A percentile compares a stretch with the other conserved stretches of the same genome.
Conservation (phyloP, 2,329 filamentous ascomycete species). For the Sphaceloma murrayae region DNA sequence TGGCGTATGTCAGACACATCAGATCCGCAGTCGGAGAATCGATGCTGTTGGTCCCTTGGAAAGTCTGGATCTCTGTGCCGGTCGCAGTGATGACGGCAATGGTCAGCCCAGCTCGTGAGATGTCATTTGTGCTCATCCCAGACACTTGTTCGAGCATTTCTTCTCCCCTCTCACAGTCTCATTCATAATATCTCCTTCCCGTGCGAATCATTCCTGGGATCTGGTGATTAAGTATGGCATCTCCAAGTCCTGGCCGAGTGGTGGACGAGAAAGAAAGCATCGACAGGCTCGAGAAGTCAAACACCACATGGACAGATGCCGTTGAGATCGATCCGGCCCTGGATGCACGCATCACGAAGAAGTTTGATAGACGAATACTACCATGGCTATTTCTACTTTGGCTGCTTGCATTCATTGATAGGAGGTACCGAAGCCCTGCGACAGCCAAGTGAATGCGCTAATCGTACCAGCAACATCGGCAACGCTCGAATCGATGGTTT, state of each 20-base stretch:
- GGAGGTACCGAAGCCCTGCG: conserved; percentile 20
- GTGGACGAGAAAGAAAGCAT: conserved; percentile 17
- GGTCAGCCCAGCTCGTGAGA: no score
- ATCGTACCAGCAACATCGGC: conserved; percentile 28
- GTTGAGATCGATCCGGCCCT: conserved; percentile 20
- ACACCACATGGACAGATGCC: conserved; percentile 19
- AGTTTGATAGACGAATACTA: conserved; percentile 36
- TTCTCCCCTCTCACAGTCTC: background rate
- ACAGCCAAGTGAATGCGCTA: background rate
- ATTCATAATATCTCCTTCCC: background rate
- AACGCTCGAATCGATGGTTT: conserved; percentile 38
- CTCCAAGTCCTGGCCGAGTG: background rate
- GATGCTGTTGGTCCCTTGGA: conserved; percentile 2
- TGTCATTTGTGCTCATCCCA: no score
- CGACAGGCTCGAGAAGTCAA: conserved; percentile 18
- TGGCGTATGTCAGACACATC: background rate
- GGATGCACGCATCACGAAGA: conserved; percentile 31
- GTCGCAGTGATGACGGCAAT: conserved; percentile 5
- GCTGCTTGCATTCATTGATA: conserved; percentile 41
- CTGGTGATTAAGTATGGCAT: background rate
- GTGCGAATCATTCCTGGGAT: background rate
- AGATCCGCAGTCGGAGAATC: conserved; percentile 4
- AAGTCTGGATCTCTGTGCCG: background rate
- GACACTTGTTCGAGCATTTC: background rate
- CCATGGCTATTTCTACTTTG: conserved; percentile 40